A percentile compares a stretch with the other conserved stretches of the same genome.
Conservation (phyloP, 768 basidiomycete species). For the Termitomyces sp. region DNA sequence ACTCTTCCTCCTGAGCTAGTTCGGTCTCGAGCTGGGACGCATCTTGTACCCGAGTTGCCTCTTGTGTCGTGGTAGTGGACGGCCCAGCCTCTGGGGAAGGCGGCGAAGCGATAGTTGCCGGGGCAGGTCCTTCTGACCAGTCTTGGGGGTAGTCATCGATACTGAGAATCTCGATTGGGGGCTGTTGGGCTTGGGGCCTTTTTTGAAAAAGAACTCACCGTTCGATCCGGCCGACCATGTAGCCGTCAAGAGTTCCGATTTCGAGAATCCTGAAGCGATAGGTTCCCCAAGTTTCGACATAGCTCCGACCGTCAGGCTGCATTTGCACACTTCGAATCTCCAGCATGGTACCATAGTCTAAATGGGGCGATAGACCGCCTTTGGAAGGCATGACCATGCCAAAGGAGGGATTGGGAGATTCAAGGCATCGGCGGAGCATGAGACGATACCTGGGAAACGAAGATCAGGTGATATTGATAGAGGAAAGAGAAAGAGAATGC, state of each 20-base stretch:
- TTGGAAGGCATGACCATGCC: slow-evolving; percentile 84
- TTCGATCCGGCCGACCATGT: slow-evolving; percentile 81
- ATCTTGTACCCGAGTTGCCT: not conserved
- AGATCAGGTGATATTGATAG: not conserved
- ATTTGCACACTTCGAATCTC: slow-evolving; percentile 83
- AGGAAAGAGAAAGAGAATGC: slow-evolving; percentile 19
- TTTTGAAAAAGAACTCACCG: slow-evolving; percentile 24
- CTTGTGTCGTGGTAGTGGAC: not conserved
- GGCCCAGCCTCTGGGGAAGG: slow-evolving; percentile 3
- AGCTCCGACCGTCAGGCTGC: slow-evolving; percentile 84
- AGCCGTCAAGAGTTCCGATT: slow-evolving; percentile 81
- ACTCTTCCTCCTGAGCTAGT: not conserved
- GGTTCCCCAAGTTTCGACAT: slow-evolving; percentile 61
- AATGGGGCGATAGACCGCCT: slow-evolving; percentile 29
- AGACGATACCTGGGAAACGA: slow-evolving; percentile 62
- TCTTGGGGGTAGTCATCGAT: slow-evolving; percentile 28
- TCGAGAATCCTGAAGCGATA: slow-evolving; percentile 86
- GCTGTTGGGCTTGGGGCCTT: not conserved
- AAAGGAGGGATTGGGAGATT: slow-evolving; percentile 69
- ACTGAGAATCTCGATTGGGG: slow-evolving; percentile 5
- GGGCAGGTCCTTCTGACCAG: too few species aligned
- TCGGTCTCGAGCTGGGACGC: not conserved
- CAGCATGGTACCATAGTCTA: slow-evolving; percentile 91
- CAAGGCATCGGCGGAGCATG: slow-evolving; percentile 94
- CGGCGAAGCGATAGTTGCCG: too few species aligned